Evolutionary conservation across 2,329 filamentous ascomycete species (phyloP), one percentile per base, ranked within the genome.

Genomic region (Penicillium sp.): DNA sequence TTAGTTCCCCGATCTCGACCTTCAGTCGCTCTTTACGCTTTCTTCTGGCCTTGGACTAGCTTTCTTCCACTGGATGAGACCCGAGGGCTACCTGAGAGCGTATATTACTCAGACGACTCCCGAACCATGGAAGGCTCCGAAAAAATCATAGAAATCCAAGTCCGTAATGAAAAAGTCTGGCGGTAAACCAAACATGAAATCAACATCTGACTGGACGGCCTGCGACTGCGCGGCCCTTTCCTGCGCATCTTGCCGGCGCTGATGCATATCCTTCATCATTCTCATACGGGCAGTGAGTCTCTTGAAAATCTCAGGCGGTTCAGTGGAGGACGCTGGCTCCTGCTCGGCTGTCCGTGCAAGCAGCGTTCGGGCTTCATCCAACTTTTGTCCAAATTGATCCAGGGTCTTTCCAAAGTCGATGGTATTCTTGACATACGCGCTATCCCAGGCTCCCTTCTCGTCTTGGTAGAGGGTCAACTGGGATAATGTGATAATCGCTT

Each of bases 401-500:
- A 70, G 18, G 1, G 59, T 60, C 1, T 56, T 44, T 10, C 64
- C 33, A 46, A 70, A 66, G 36, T 70, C 65, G 2, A 73, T 50
- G 1, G 53, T 65, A 13, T 37, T 61, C 14, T 55, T 61, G 1
- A 63, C 66, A 46, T 71, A 69, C 3, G 58, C 53, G 7, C 59
- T 63, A 50, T 73, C 68, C 70, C 71, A 73, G 19, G 60, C 64
- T 11, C 55, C 50, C 9, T 54, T 50, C 6, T 69, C 62, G 10
- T 50, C 54, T 11, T 53, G 46, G 27, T 67, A 69, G 1, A 74
- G 61, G 5, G 59, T 59, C 10, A 73, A 54, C 6, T 66, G 67
- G 9, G 70, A 74, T 0, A 71, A 50, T 2, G 66, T 54, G 36
- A 70, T 62, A 11, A 69, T 54, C 11, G 77, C 79, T 54, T 83